Percentiles rank a stretch among this genome's conserved stretches.
These are phyloP conservation scores for Rhododendron griersonianum DNA, from an alignment of 148 eudicot genomes.

Conservation along the genomic window DNA sequence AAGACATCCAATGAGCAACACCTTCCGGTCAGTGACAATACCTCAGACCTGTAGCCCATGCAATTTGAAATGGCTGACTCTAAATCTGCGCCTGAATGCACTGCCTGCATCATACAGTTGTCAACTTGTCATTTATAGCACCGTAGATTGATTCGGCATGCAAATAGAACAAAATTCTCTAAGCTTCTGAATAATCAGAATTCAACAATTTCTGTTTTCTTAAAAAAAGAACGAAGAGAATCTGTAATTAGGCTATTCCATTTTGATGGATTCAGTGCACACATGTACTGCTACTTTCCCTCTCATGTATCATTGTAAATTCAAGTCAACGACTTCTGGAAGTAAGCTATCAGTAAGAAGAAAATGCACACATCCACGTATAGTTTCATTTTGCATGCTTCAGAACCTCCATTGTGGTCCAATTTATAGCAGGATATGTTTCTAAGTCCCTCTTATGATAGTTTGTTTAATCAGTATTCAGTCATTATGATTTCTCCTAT, in stretches of 20 bases:
- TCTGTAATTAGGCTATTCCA: background rate
- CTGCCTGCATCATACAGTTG: conserved; percentile 53
- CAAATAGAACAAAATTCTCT: background rate
- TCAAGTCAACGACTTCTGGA: background rate
- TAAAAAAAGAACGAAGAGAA: background rate
- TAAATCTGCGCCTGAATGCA: conserved; percentile 99
- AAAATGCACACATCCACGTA: background rate
- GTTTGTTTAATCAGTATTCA: background rate
- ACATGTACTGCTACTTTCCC: background rate
- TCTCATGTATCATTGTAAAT: background rate
- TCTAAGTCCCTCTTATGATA: background rate
- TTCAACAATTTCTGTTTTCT: background rate
- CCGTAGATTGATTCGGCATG: background rate
- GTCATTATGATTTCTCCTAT: background rate
- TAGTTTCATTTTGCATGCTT: background rate
- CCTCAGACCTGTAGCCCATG: conserved; percentile 90
- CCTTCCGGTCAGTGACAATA: conserved; percentile 22
- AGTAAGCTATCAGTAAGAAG: background rate
- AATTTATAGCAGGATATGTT: background rate
- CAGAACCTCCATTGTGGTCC: background rate
- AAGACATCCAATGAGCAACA: conserved; percentile 13
- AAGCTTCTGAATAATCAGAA: background rate
- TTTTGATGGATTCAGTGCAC: background rate
- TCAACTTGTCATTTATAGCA: background rate
- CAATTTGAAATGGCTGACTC: conserved; percentile 86